Evolutionary conservation across 2,329 filamentous ascomycete species (phyloP), one percentile per base, ranked within the genome.

Genomic region (Didymella keratinophila): DNA sequence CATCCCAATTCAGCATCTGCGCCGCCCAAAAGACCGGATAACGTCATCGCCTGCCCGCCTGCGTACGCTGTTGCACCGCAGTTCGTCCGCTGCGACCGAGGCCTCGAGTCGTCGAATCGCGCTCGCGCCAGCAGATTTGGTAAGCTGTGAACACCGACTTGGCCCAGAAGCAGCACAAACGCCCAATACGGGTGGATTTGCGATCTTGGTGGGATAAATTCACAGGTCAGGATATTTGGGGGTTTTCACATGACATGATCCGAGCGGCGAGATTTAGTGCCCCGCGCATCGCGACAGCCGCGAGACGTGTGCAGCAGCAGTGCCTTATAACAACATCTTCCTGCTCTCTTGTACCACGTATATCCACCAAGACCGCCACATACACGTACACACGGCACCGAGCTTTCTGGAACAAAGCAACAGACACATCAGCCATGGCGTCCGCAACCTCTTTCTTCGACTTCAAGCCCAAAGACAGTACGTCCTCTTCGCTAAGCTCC

Each of bases 381-480:
- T 6, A 2, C 23, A 18, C 43, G 23, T 20, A 47, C 8, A 18
- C 36, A 14, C 21, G 8, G 11, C 30, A 8, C 45, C 57, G 42
- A 9, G 25, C 45, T 21, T 56, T 56, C 14, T 48, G 36, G 48
- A 49, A 14, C 41, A 49, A 21, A 46, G 50, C 36, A 64, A 64
- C 20, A 43, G 34, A 55, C n/a, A 43, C 41, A 50, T 53, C 66
- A 60, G 81, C 70, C 66, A 91, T 91, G 89, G 80, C 88, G 27
- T 88, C 88, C 54, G 88, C 87, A 68, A 88, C 88, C 20, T 82
- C 76, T 55, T 92, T 96, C 78, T 95, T 89, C 83, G 89, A 93
- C 76, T 96, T 96, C 80, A 91, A 89, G 81, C 88, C 91, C 66
- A 86, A 90, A 68, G 88, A 94, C 79, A 93, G 90, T 92, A 82